Conservation (phyloP, 805 yeast species). For the Phaffomyces opuntiae region DNA sequence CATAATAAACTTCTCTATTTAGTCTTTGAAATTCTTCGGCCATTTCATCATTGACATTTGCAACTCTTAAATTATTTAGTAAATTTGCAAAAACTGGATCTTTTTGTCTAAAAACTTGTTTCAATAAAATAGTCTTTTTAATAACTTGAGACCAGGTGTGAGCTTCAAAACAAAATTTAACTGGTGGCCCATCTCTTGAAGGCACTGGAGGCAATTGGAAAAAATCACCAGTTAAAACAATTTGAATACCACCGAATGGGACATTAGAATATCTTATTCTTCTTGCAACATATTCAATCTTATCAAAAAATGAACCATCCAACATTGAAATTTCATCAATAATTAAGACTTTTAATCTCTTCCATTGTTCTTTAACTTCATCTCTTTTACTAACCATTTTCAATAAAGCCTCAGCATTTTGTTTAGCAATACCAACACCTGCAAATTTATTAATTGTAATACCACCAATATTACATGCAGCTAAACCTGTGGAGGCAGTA, state of each 20-base stretch:
- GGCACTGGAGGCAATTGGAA: constrained; percentile 92
- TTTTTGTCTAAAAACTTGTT: constrained; percentile 86
- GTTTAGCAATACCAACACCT: constrained; percentile 73
- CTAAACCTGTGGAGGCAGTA: constrained; percentile 94
- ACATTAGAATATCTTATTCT: constrained; percentile 35
- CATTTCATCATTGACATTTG: constrained; percentile 48
- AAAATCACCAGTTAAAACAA: constrained; percentile 90
- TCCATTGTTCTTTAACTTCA: constrained; percentile 52
- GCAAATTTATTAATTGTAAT: constrained; percentile 79
- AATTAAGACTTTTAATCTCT: constrained; percentile 57
- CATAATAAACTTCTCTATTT: constrained; percentile 49
- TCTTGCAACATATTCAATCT: constrained; percentile 66
- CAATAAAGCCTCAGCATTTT: constrained; percentile 31
- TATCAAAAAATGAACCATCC: constrained; percentile 70
- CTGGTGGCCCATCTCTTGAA: constrained; percentile 25
- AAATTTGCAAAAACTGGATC: constrained; percentile 69
- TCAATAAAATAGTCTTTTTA: constrained; percentile 58
- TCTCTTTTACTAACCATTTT: constrained; percentile 39
- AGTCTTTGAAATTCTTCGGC: constrained; percentile 42
- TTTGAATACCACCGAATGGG: constrained; percentile 94
- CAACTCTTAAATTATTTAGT: constrained; percentile 75
- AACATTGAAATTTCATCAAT: constrained; percentile 96
- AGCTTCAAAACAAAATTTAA: constrained; percentile 69
- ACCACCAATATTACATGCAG: constrained; percentile 93
- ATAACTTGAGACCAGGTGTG: constrained; percentile 61